These are phyloP conservation scores for Myxozyma udenii DNA, from an alignment of 805 yeast species.

Conservation along the genomic window DNA sequence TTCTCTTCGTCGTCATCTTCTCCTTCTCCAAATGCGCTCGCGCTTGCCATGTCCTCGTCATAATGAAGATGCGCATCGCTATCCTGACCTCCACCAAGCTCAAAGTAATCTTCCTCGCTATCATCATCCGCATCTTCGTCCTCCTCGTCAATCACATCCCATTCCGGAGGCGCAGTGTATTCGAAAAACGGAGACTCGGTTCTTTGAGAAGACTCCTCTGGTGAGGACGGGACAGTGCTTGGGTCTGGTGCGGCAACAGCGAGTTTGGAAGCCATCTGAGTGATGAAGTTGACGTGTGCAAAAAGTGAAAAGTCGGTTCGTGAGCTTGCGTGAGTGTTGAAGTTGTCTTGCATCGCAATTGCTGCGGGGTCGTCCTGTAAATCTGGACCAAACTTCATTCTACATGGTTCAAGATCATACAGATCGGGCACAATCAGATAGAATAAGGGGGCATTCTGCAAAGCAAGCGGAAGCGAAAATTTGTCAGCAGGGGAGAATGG, in stretches of 20 bases:
- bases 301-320: conserved; percentile 23
- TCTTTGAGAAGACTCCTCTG: neutral
- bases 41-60: neutral
- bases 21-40: neutral
- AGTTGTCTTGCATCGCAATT: conserved; percentile 21
- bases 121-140: conserved; percentile 35
- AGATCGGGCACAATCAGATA: conserved; percentile 25
- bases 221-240: neutral
- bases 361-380: conserved; percentile 6
- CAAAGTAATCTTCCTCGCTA: conserved; percentile 35
- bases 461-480: conserved; percentile 1
- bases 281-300: conserved; percentile 27
- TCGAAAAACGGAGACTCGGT: neutral
- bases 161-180: conserved; percentile 26
- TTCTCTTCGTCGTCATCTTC: neutral
- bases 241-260: neutral
- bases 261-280: conserved; percentile 12
- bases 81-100: conserved; percentile 4
- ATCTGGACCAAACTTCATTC: conserved; percentile 5
- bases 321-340: conserved; percentile 10
- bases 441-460: conserved; percentile 1
- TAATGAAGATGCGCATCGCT: neutral
- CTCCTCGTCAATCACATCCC: conserved; percentile 26
- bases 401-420: conserved; percentile 27
- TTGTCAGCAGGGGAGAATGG: conserved; percentile 10